These are phyloP conservation scores for Leishmania major DNA, from an alignment of 208 protist genomes.

Conservation along the genomic window DNA sequence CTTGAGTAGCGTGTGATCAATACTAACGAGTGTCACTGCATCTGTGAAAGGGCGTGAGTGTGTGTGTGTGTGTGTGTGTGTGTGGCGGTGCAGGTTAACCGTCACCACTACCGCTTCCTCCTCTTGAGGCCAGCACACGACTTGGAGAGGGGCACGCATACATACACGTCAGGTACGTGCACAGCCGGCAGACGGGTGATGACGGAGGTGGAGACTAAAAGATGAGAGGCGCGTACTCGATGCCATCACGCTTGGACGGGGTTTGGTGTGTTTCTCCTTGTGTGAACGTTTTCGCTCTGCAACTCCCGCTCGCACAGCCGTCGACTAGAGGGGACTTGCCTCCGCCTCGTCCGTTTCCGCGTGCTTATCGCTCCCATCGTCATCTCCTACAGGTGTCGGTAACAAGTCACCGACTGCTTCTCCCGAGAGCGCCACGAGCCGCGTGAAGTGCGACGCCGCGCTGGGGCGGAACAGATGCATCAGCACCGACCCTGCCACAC, in stretches of 20 bases:
- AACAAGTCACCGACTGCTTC: constrained; percentile 15
- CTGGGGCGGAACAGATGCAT: constrained; percentile 67
- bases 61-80: constrained; percentile 1
- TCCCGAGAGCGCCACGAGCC: constrained; percentile 23
- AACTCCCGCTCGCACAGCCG: too few species aligned
- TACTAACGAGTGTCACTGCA: background rate
- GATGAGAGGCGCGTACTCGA: background rate
- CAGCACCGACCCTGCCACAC: constrained; percentile 76
- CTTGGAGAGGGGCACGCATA: background rate
- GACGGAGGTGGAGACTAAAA: background rate
- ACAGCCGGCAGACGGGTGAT: background rate
- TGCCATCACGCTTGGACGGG: background rate
- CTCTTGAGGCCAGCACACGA: background rate
- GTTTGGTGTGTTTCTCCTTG: background rate
- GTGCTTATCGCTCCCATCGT: constrained; percentile 6
- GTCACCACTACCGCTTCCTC: background rate
- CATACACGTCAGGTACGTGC: background rate
- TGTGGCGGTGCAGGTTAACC: background rate
- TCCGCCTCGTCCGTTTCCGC: background rate
- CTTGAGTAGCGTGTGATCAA: background rate
- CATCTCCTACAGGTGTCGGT: background rate
- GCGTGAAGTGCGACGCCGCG: constrained; percentile 49
- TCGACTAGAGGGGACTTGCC: background rate
- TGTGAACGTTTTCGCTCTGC: background rate
- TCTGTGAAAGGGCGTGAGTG: background rate